A percentile compares a stretch with the other conserved stretches of the same genome.
Evolutionary conservation across 345 rosid species (phyloP).

Genomic region (Salix koriyanagi): DNA sequence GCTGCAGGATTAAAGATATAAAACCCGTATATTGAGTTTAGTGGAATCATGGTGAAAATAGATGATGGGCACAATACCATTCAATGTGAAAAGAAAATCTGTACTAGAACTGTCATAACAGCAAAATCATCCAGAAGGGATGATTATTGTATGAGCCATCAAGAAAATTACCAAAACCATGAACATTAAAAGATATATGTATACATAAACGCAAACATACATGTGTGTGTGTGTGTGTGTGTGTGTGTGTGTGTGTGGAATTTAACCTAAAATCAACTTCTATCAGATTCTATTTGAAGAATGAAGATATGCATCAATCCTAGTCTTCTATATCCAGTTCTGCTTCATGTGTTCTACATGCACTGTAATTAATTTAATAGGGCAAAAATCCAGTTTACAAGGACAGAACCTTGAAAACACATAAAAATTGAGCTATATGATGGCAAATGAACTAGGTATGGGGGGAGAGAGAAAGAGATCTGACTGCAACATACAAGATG

Average conservation of each 20-base stretch:
- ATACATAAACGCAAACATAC: too few relatives aligned
- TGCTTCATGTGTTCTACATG: neutral
- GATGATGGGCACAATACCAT: neutral
- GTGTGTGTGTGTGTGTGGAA: too few relatives aligned
- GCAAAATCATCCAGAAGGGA: neutral
- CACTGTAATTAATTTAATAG: too few relatives aligned
- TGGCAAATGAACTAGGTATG: neutral
- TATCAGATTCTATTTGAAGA: too few relatives aligned
- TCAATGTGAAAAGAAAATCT: neutral
- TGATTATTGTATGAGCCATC: neutral
- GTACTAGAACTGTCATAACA: neutral
- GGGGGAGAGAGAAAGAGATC: conserved; percentile 1
- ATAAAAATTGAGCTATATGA: neutral
- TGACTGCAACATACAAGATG: conserved; percentile 63
- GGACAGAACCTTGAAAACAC: neutral
- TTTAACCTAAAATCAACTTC: too few relatives aligned
- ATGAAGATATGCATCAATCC: neutral
- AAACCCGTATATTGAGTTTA: neutral
- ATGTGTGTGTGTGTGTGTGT: too few relatives aligned
- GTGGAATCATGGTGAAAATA: neutral
- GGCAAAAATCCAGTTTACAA: neutral
- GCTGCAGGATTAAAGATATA: neutral
- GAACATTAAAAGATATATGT: too few relatives aligned
- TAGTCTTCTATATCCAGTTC: neutral
- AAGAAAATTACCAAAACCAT: too few relatives aligned